phyloP scores from a whole-genome alignment of 805 yeast species.

The Candida jianshihensis region DNA sequence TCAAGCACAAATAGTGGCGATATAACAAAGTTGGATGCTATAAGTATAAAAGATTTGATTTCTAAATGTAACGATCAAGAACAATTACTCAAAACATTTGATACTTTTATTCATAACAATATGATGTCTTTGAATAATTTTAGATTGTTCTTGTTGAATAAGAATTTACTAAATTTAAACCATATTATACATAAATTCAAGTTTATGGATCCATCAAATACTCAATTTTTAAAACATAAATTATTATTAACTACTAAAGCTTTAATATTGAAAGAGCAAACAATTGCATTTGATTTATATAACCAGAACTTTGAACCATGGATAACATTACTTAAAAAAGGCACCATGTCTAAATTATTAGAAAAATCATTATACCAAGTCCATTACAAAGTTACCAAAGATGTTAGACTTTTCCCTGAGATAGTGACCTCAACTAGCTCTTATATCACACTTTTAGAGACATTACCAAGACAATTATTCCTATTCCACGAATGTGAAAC shows the following conservation, averaged over 20 bases:
- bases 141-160: constrained; percentile 9
- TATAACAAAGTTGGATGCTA: constrained; percentile 3
- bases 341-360: constrained; percentile 3
- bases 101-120: constrained; percentile 7
- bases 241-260: constrained; percentile 9
- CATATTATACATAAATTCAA: constrained; percentile 9
- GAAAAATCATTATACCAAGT: constrained; percentile 13
- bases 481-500: background rate
- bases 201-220: constrained; percentile 4
- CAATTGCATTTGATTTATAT: constrained; percentile 7
- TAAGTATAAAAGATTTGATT: constrained; percentile 3
- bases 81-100: constrained; percentile 10
- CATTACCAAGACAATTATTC: constrained; percentile 11
- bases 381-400: constrained; percentile 9
- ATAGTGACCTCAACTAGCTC: constrained; percentile 1
- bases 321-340: constrained; percentile 2
- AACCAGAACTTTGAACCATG: constrained; percentile 3
- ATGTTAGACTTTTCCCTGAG: constrained; percentile 1
- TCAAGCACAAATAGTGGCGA: constrained; percentile 1
- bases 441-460: constrained; percentile 8
- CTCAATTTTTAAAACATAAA: constrained; percentile 1
- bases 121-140: constrained; percentile 5
- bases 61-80: constrained; percentile 1
- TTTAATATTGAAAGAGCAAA: constrained; percentile 6
- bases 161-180: constrained; percentile 3